Evolutionary conservation across 257 asterid species (phyloP).

Genomic region (Salvia splendens): DNA sequence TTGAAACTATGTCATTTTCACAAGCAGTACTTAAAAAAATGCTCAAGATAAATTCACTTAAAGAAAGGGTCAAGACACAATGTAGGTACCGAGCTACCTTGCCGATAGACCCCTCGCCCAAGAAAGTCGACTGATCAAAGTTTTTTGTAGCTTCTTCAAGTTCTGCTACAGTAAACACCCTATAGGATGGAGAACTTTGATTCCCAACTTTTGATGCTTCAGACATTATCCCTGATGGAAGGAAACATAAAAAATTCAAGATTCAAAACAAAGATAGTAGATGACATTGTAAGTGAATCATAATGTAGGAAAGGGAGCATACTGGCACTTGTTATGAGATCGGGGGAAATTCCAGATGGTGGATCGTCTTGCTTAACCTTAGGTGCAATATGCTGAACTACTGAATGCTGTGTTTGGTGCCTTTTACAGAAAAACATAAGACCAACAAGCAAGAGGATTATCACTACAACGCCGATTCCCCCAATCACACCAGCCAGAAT

Average conservation of each 20-base stretch:
- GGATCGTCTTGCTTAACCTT: conserved; percentile 61
- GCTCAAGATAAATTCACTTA: too few species aligned
- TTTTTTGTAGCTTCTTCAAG: conserved; percentile 72
- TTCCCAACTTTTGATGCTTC: conserved; percentile 45
- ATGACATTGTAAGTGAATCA: too few species aligned
- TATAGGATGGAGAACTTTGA: conserved; percentile 54
- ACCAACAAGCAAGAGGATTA: conserved; percentile 51
- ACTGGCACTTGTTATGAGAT: conserved; percentile 77
- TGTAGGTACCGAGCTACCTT: conserved; percentile 47
- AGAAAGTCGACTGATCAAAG: conserved; percentile 62
- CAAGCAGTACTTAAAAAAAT: too few species aligned
- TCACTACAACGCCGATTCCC: conserved; percentile 47
- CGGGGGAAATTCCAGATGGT: conserved; percentile 50
- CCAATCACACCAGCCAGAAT: conserved; percentile 38
- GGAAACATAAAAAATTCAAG: conserved; percentile 4
- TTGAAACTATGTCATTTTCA: too few species aligned
- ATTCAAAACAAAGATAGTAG: too few species aligned
- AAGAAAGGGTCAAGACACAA: too few species aligned
- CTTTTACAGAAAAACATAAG: conserved; percentile 52
- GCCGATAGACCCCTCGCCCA: conserved; percentile 88
- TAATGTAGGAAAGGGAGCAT: conserved; percentile 34
- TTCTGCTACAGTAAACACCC: conserved; percentile 65
- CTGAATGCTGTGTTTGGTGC: conserved; percentile 31
- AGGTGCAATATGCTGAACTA: conserved; percentile 51
- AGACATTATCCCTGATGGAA: conserved; percentile 71